These are phyloP conservation scores for Mentha longifolia DNA, from an alignment of 257 asterid species.

Conservation along the genomic window DNA sequence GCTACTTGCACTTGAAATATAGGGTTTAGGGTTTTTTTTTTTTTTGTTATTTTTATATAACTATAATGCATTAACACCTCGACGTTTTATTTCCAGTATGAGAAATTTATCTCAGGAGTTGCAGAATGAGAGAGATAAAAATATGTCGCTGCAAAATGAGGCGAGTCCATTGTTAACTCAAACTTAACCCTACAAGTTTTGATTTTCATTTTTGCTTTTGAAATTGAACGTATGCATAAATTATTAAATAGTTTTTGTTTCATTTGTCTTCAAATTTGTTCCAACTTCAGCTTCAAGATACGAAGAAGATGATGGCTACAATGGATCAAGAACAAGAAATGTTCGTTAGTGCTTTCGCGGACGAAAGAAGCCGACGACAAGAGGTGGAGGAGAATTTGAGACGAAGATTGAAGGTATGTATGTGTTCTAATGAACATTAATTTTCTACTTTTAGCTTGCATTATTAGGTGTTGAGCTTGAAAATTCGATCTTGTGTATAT, in stretches of 20 bases:
- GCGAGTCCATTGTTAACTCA: slow-evolving; percentile 29
- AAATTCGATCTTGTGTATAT: neutral
- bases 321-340: slow-evolving; percentile 44
- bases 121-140: slow-evolving; percentile 42
- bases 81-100: slow-evolving; percentile 40
- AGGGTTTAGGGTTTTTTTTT: no score
- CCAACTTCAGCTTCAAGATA: slow-evolving; percentile 43
- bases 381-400: slow-evolving; percentile 57
- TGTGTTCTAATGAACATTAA: neutral
- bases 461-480: neutral
- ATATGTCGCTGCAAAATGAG: slow-evolving; percentile 40
- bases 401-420: slow-evolving; percentile 39
- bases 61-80: neutral
- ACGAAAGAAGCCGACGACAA: slow-evolving; percentile 52
- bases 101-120: slow-evolving; percentile 35
- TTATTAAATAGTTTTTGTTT: no score
- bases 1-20: neutral
- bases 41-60: no score
- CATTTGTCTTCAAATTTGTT: neutral
- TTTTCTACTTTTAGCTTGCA: neutral
- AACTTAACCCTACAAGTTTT: neutral
- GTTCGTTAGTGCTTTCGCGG: slow-evolving; percentile 33
- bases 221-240: no score
- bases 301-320: slow-evolving; percentile 28
- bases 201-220: neutral